phyloP scores from a whole-genome alignment of 2,329 filamentous ascomycete genomes.

The Passalora sequoiae region DNA sequence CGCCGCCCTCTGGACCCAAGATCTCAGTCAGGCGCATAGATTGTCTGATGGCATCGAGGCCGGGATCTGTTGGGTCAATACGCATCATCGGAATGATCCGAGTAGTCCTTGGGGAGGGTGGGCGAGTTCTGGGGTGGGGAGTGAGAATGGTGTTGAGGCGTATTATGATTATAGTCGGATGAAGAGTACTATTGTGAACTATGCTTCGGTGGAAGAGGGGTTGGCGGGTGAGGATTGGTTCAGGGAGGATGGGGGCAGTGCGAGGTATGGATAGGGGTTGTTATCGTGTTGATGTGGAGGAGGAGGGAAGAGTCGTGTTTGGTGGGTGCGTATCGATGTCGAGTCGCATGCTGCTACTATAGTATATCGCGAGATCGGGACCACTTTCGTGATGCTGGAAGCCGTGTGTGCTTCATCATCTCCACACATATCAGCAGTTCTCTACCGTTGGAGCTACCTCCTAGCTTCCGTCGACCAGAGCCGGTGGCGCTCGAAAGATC shows the following conservation, averaged over 20 bases:
- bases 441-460: no score
- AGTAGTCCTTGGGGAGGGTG: constrained; percentile 66
- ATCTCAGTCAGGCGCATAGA: constrained; percentile 50
- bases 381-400: no score
- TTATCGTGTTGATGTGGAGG: no score
- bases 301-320: no score
- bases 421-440: no score
- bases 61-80: constrained; percentile 61
- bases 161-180: constrained; percentile 45
- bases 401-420: no score
- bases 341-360: no score
- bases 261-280: constrained; percentile 63
- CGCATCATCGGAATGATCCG: constrained; percentile 66
- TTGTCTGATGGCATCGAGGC: constrained; percentile 52
- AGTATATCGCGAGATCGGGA: no score
- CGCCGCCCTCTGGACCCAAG: constrained; percentile 49
- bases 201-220: constrained; percentile 52
- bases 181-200: constrained; percentile 67
- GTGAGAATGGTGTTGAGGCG: constrained; percentile 62
- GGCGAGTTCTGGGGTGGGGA: constrained; percentile 60
- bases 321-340: no score
- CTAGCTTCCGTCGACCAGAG: no score
- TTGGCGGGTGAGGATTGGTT: constrained; percentile 63
- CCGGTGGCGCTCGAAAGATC: no score
- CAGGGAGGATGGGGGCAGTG: constrained; percentile 50